Conservation (phyloP, 371 early-diverging fungal genomes). For the Lichtheimia ramosa region DNA sequence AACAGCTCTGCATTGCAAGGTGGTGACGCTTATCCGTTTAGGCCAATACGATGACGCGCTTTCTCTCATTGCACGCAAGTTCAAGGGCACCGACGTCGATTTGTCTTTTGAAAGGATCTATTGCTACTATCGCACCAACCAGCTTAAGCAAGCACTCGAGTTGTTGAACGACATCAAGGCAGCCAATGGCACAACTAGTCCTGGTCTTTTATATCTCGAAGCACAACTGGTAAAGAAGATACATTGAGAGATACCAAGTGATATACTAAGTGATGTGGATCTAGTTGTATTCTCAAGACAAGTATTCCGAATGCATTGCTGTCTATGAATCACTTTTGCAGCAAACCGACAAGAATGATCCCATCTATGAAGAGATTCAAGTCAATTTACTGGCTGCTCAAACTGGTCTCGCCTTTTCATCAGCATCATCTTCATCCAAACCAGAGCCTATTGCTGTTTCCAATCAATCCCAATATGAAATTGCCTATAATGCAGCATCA, state of each 20-base stretch:
- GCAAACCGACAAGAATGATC: conserved; percentile 35
- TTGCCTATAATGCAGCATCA: conserved; percentile 72
- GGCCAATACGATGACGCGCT: conserved; percentile 69
- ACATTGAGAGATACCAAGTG: background rate
- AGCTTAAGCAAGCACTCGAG: conserved; percentile 55
- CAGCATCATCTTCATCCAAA: conserved; percentile 21
- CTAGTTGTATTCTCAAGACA: conserved; percentile 50
- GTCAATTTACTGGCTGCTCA: conserved; percentile 68
- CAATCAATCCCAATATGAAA: conserved; percentile 55
- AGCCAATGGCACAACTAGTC: background rate
- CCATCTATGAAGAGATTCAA: conserved; percentile 39
- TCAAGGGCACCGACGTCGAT: conserved; percentile 40
- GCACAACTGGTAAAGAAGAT: conserved; percentile 65
- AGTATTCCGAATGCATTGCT: conserved; percentile 39
- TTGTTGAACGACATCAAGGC: conserved; percentile 40
- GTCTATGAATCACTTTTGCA: conserved; percentile 51
- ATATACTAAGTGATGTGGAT: background rate
- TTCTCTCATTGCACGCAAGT: conserved; percentile 47
- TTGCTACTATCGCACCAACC: conserved; percentile 72
- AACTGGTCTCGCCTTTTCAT: conserved; percentile 57
- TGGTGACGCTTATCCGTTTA: conserved; percentile 69
- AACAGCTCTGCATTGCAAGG: conserved; percentile 61
- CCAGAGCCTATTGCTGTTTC: conserved; percentile 14
- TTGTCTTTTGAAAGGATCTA: conserved; percentile 69
- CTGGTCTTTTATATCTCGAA: conserved; percentile 57